phyloP scores from a whole-genome alignment of 495 filamentous ascomycete genomes.

The Talaromyces stipitatus region DNA sequence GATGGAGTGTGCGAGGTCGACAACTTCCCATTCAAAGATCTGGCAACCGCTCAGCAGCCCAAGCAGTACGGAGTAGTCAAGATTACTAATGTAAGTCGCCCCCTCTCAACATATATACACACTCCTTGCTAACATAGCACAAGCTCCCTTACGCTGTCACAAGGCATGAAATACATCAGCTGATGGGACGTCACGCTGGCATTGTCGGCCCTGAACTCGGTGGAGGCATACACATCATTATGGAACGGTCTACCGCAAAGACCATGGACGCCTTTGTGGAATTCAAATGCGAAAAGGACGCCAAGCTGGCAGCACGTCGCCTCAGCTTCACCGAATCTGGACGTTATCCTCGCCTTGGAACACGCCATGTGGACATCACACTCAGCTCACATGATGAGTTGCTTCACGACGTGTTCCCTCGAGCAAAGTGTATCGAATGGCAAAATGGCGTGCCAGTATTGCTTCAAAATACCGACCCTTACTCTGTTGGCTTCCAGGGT shows the following conservation, averaged over 20 bases:
- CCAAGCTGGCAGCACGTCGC: slow-evolving; percentile 30
- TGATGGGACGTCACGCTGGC: slow-evolving; percentile 59
- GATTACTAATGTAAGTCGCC: slow-evolving; percentile 37
- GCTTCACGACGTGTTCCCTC: slow-evolving; percentile 61
- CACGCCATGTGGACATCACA: slow-evolving; percentile 55
- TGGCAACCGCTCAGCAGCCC: slow-evolving; percentile 9
- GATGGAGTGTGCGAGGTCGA: background rate
- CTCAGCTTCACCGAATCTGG: slow-evolving; percentile 39
- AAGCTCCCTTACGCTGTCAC: slow-evolving; percentile 61
- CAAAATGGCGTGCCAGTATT: slow-evolving; percentile 37
- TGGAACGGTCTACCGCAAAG: slow-evolving; percentile 72
- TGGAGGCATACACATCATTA: slow-evolving; percentile 70
- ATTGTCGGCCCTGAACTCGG: slow-evolving; percentile 45
- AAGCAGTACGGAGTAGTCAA: slow-evolving; percentile 35
- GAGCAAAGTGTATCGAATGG: slow-evolving; percentile 59
- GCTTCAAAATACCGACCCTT: slow-evolving; percentile 34
- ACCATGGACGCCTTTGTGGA: slow-evolving; percentile 73
- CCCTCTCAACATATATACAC: background rate
- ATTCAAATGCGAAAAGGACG: slow-evolving; percentile 47
- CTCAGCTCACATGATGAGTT: slow-evolving; percentile 53
- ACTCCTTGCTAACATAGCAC: background rate
- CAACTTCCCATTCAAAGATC: slow-evolving; percentile 20
- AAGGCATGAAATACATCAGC: slow-evolving; percentile 58
- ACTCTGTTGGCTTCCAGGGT: slow-evolving; percentile 58
- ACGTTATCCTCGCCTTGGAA: slow-evolving; percentile 50